Conservation (phyloP, 345 rosid species). For the Syzygium aromaticum region DNA sequence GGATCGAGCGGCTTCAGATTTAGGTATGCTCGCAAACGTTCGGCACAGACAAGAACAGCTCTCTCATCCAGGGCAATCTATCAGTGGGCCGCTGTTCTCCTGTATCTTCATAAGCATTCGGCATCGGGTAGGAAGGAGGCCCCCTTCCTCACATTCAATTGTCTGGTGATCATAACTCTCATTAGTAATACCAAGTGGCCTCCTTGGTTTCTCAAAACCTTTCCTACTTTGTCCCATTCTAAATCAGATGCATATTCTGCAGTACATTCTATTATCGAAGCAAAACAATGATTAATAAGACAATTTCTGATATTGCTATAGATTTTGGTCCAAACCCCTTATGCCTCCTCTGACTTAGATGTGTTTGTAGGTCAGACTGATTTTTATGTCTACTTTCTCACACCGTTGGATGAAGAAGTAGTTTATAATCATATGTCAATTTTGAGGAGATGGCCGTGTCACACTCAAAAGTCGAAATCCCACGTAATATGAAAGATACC, state of each 20-base stretch:
- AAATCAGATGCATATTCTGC: background rate
- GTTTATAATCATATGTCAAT: background rate
- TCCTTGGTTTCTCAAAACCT: background rate
- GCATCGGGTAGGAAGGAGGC: background rate
- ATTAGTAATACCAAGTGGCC: background rate
- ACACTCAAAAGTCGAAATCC: background rate
- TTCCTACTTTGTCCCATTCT: background rate
- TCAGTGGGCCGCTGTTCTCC: background rate
- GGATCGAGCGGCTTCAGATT: background rate
- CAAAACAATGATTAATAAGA: background rate
- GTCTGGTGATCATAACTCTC: background rate
- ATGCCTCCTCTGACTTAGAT: background rate
- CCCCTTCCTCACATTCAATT: background rate
- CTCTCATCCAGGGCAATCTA: background rate
- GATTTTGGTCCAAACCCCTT: background rate
- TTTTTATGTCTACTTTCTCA: background rate
- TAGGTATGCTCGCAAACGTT: background rate
- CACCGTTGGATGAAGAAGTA: background rate
- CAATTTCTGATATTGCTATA: background rate
- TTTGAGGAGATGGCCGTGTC: background rate
- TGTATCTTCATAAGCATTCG: background rate
- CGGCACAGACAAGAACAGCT: background rate
- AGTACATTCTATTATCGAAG: background rate
- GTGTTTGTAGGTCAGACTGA: background rate
- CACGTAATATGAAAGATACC: background rate